Conservation (phyloP, 2,329 filamentous ascomycete genomes). For the Phaeosphaeria sp. region DNA sequence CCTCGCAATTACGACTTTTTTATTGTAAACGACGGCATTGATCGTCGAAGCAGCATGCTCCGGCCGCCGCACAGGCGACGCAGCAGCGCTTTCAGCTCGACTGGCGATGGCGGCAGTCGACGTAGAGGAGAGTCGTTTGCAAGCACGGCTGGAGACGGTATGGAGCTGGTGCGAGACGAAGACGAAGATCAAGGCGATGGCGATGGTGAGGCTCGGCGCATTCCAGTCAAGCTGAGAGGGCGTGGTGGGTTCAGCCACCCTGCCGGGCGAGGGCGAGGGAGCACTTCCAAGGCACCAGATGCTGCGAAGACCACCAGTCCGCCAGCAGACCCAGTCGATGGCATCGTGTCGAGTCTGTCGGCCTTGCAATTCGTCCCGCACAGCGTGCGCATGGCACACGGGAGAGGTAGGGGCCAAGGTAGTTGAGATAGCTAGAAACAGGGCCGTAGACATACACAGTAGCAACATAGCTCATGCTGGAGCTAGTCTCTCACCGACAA, state of each 20-base stretch:
- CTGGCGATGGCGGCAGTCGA: constrained; percentile 11
- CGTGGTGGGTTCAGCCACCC: constrained; percentile 40
- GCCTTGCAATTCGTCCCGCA: constrained; percentile 73
- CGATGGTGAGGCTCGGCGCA: constrained; percentile 17
- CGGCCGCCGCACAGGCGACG: constrained; percentile 49
- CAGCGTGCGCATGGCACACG: constrained; percentile 32
- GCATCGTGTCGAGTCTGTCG: constrained; percentile 72
- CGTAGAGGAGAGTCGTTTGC: constrained; percentile 26
- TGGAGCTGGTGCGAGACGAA: constrained; percentile 32
- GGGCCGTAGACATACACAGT: not conserved
- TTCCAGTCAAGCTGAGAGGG: constrained; percentile 34
- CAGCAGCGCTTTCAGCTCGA: constrained; percentile 33
- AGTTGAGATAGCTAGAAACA: constrained; percentile 8
- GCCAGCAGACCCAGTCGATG: constrained; percentile 66
- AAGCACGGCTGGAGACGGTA: constrained; percentile 24
- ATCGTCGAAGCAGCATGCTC: constrained; percentile 81
- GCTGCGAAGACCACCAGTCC: constrained; percentile 3
- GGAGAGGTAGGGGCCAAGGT: constrained; percentile 27
- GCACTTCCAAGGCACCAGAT: constrained; percentile 6
- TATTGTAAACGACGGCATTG: constrained; percentile 88
- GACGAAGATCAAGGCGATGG: constrained; percentile 14
- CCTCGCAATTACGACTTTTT: constrained; percentile 64
- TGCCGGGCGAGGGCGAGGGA: constrained; percentile 21
- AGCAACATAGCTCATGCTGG: not conserved
- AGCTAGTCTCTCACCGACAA: not conserved